A percentile compares a stretch with the other conserved stretches of the same genome.
Evolutionary conservation across 169 alveolate species (phyloP).

Genomic region (Plasmodium fragile): DNA sequence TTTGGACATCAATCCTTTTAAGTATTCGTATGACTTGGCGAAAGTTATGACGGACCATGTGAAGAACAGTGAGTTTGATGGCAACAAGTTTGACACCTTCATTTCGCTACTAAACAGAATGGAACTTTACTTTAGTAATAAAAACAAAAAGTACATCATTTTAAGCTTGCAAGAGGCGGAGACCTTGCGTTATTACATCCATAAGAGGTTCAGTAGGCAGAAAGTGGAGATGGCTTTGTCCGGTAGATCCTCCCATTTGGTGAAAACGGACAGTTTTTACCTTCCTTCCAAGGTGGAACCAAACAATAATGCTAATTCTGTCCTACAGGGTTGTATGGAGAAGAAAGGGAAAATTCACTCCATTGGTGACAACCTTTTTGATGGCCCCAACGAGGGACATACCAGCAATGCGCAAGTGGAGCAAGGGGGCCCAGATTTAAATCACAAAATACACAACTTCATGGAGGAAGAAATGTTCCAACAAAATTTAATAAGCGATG

Average conservation of each 20-base stretch:
- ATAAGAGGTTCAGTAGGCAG: constrained; percentile 21
- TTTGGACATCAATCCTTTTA: constrained; percentile 68
- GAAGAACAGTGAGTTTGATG: constrained; percentile 14
- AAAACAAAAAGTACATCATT: constrained; percentile 66
- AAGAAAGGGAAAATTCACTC: neutral
- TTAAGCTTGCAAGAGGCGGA: constrained; percentile 76
- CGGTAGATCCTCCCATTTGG: neutral
- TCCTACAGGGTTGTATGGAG: neutral
- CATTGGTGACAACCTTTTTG: neutral
- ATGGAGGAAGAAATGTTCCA: constrained; percentile 44
- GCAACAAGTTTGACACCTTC: constrained; percentile 22
- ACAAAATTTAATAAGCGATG: constrained; percentile 5
- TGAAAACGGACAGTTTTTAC: neutral
- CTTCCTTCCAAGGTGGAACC: neutral
- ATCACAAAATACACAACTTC: neutral
- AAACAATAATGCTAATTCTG: neutral
- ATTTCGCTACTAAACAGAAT: constrained; percentile 19
- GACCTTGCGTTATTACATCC: constrained; percentile 70
- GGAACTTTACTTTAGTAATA: constrained; percentile 68
- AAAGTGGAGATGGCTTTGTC: neutral
- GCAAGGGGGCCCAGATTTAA: neutral
- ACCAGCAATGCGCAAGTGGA: neutral
- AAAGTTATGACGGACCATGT: constrained; percentile 47
- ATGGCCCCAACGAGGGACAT: neutral
- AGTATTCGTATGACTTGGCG: constrained; percentile 59